Percentiles rank a stretch among this genome's conserved stretches.
phyloP scores from a whole-genome alignment of 495 filamentous ascomycete species.

The Schizothecium vesticola region DNA sequence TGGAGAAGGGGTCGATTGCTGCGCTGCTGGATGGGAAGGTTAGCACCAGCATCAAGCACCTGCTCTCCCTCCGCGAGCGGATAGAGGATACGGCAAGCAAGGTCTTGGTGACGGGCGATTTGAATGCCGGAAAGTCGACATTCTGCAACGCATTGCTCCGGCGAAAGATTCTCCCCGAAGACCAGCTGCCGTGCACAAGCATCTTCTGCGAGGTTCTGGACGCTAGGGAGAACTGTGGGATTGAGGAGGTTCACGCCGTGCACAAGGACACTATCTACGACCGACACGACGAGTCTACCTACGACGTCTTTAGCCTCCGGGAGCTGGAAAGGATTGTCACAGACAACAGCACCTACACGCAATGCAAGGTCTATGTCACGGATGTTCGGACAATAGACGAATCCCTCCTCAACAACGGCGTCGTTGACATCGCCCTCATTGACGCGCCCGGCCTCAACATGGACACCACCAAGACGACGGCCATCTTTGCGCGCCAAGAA shows the following conservation, averaged over 20 bases:
- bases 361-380: slow-evolving; percentile 95
- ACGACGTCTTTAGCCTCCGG: slow-evolving; percentile 70
- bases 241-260: slow-evolving; percentile 95
- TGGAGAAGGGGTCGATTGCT: slow-evolving; percentile 87
- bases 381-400: slow-evolving; percentile 88
- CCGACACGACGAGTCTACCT: slow-evolving; percentile 87
- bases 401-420: slow-evolving; percentile 92
- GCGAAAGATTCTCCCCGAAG: slow-evolving; percentile 88
- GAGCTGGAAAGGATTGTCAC: slow-evolving; percentile 85
- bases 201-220: slow-evolving; percentile 98
- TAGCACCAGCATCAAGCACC: slow-evolving; percentile 83
- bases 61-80: slow-evolving; percentile 77
- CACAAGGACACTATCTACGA: slow-evolving; percentile 75
- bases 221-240: slow-evolving; percentile 76
- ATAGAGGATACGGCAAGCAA: slow-evolving; percentile 98
- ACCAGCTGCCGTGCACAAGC: slow-evolving; percentile 97
- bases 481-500: slow-evolving; percentile 92
- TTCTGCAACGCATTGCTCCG: slow-evolving; percentile 95
- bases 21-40: slow-evolving; percentile 91
- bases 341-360: slow-evolving; percentile 78
- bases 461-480: slow-evolving; percentile 93
- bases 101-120: slow-evolving; percentile 92
- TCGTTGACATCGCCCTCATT: slow-evolving; percentile 96
- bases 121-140: slow-evolving; percentile 97
- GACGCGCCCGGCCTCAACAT: slow-evolving; percentile 94